These are phyloP conservation scores for Nothophaeocryptopus gaeumannii DNA, from an alignment of 2,329 filamentous ascomycete species.

Conservation along the genomic window DNA sequence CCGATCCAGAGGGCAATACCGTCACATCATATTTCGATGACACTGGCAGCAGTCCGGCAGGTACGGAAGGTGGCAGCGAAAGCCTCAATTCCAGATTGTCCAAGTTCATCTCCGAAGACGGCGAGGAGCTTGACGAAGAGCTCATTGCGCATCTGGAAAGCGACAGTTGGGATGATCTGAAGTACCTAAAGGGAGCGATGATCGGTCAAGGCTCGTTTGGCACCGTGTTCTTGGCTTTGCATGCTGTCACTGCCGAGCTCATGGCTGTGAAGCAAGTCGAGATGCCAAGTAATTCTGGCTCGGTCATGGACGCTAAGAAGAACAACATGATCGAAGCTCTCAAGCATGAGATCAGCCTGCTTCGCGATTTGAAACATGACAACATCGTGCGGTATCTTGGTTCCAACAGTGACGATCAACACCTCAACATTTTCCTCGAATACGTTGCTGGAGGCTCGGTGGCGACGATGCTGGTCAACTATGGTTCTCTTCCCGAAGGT, in stretches of 20 bases:
- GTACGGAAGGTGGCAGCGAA: constrained; percentile 48
- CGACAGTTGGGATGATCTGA: constrained; percentile 93
- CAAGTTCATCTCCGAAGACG: constrained; percentile 82
- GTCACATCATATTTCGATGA: constrained; percentile 82
- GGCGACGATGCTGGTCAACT: constrained; percentile 97
- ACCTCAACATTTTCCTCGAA: constrained; percentile 99
- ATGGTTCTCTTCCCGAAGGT: constrained; percentile 89
- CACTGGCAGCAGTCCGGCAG: constrained; percentile 63
- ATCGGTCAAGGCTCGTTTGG: constrained; percentile 98
- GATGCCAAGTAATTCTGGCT: constrained; percentile 74
- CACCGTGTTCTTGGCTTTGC: constrained; percentile 88
- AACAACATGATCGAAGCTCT: constrained; percentile 97
- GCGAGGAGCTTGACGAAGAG: constrained; percentile 86
- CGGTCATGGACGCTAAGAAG: constrained; percentile 81
- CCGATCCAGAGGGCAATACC: constrained; percentile 71
- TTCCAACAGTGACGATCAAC: constrained; percentile 83
- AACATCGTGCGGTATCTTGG: constrained; percentile 99
- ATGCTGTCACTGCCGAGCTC: constrained; percentile 93
- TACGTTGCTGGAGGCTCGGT: constrained; percentile 97
- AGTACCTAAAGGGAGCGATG: constrained; percentile 98
- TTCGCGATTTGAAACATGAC: constrained; percentile 89
- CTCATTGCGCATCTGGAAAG: constrained; percentile 85
- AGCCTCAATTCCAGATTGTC: constrained; percentile 80
- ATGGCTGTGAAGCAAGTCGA: constrained; percentile 99
- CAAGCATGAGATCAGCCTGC: constrained; percentile 90